phyloP scores from a whole-genome alignment of 306 rosid genomes.

The Dalbergia cultrata region DNA sequence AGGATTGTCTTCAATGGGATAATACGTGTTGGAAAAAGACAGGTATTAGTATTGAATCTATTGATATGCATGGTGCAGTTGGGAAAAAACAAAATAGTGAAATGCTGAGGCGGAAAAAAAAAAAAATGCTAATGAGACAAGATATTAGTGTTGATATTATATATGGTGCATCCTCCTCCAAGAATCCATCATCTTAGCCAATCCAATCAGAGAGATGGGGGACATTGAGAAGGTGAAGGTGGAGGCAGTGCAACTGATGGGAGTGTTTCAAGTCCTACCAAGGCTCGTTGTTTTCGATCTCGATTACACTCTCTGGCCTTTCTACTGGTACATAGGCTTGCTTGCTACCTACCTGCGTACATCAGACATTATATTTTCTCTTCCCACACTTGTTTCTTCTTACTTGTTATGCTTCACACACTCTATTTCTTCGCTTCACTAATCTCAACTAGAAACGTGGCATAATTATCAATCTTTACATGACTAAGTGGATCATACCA shows the following conservation, averaged over 20 bases:
- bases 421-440: not conserved
- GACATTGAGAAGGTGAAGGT: constrained; percentile 47
- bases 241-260: constrained; percentile 52
- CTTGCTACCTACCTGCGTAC: no score
- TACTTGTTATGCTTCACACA: no score
- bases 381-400: no score
- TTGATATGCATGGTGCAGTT: no score
- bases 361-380: no score
- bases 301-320: constrained; percentile 96
- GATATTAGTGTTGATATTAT: not conserved
- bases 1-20: no score
- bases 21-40: no score
- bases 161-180: constrained; percentile 18
- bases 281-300: constrained; percentile 86
- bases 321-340: constrained; percentile 64
- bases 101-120: not conserved
- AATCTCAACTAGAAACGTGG: not conserved
- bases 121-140: not conserved
- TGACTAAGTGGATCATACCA: no score
- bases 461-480: no score
- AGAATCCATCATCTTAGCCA: not conserved
- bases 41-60: no score
- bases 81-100: no score
- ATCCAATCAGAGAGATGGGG: constrained; percentile 35
- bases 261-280: constrained; percentile 54